Base-by-base conservation (phyloP, 169 alveolate species). In the Plasmodium berghei region DNA sequence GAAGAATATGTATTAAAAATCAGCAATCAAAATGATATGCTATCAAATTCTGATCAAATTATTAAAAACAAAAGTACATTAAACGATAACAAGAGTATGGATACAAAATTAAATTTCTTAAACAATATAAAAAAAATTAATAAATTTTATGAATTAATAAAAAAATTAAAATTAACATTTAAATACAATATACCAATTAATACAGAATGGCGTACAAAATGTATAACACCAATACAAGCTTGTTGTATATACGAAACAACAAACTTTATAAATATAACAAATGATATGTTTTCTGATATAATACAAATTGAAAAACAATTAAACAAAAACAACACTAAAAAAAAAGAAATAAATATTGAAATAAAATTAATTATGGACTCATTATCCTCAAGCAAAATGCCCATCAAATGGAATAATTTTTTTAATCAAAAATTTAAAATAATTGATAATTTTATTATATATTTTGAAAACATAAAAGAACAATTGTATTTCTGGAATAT, bases 401-500 rank as follows among this genome's bases (percentile, higher is more conserved):
- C 90, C 54, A 66, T 22, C 14, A 66, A 67, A 49, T 80, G 90
- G 90, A 42, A 18, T 10, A 34, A n/a, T 5, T 16, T n/a, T 80
- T 80, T 80, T 80, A 80, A 80, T 71, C 54, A 67, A 80, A 80
- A 80, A 67, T 67, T 64, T 20, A 80, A 80, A 67, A 66, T 34
- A 6, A 54, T 80, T 48, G 55, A 80, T 26, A 67, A 26, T 54
- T 80, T 80, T 80, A 59, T 80, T 40, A 80, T 61, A 9, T 80
- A 80, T 71, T 80, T 54, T 45, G 85, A 80, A 80, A 80, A 66
- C 8, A 34, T 80, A 14, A 80, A 80, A 56, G 90, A 80, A 71
- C 90, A 80, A 42, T 45, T 80, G 28, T 80, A 80, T 48, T 80
- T 80, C n/a, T 80, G 90, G 90, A 80, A 80, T 49, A 80, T 80